Base-by-base conservation (phyloP, 257 asterid species). In the Solanum verrucosum region DNA sequence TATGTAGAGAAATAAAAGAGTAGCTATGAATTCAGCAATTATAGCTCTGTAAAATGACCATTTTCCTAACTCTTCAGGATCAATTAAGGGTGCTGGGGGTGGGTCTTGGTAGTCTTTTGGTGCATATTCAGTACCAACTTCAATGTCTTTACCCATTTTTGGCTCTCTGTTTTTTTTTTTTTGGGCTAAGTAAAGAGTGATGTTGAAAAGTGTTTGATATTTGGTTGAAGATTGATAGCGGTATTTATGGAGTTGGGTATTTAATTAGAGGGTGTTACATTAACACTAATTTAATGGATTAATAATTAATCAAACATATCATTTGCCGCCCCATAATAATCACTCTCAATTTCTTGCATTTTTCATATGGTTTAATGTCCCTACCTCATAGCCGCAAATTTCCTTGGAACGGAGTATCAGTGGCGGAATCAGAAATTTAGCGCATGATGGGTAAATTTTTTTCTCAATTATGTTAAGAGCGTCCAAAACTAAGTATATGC, bases 1-100 rank as follows among this genome's bases (percentile, higher is more conserved):
- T 40, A 95, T 83, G 90, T 95, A 95, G 40, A 95, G 87, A n/a
- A 95, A 95, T 84, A 95, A 63, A 8, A 95, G 90, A 13, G 96
- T 95, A 21, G 98, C 98, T 1, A 94, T 56, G 90, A 95, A 95
- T 79, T 95, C 98, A 12, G 98, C 98, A 6, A 95, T 95, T 15
- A 90, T 67, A 31, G 98, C 98, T 16, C 98, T 92, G 91, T 95
- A 95, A 9, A 95, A 87, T 7, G 98, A 95, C 98, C 98, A 95
- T 34, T 91, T 83, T 16, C 90, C 92, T 9, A 95, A 90, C 77
- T 95, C 98, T 8, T 92, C 95, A 27, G 91, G 88, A 88, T 94
- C 95, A 59, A 95, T 83, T 8, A 94, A 88, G 12, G 94, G 96
- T 13, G 93, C 91, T 49, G 98, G 95, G 3, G 96, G 96, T 11